Conservation (phyloP, 441 rosid species). For the Melastoma candidum region DNA sequence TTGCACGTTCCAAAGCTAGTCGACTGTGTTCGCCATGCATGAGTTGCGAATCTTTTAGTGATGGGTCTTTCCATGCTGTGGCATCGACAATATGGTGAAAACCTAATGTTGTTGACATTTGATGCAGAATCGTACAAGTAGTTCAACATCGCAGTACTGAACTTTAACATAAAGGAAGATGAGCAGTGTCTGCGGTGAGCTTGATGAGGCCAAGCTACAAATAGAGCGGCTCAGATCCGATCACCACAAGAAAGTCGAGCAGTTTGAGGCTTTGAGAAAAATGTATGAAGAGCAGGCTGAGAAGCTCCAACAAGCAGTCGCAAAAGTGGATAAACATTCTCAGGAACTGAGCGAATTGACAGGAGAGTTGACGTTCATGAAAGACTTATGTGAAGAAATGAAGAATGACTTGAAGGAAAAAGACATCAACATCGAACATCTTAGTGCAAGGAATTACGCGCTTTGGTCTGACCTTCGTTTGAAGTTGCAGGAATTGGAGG, state of each 20-base stretch:
- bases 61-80: too few relatives aligned
- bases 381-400: slow-evolving; percentile 37
- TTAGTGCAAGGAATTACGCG: slow-evolving; percentile 50
- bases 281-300: slow-evolving; percentile 31
- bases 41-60: too few relatives aligned
- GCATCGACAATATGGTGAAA: too few relatives aligned
- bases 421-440: slow-evolving; percentile 34
- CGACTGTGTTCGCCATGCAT: too few relatives aligned
- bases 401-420: slow-evolving; percentile 42
- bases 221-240: slow-evolving; percentile 62
- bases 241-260: slow-evolving; percentile 27
- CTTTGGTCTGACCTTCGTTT: slow-evolving; percentile 42
- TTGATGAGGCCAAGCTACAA: slow-evolving; percentile 59
- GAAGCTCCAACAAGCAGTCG: slow-evolving; percentile 36
- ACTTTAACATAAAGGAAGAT: slow-evolving; percentile 17
- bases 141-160: background rate
- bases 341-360: slow-evolving; percentile 36
- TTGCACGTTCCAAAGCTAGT: too few relatives aligned
- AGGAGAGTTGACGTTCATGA: slow-evolving; percentile 29
- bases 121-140: too few relatives aligned
- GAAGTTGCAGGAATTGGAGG: slow-evolving; percentile 39
- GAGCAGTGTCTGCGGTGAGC: slow-evolving; percentile 54
- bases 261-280: slow-evolving; percentile 47
- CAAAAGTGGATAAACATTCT: slow-evolving; percentile 34
- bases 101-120: too few relatives aligned